A percentile compares a stretch with the other conserved stretches of the same genome.
phyloP scores from a whole-genome alignment of 805 yeast species.

The Wickerhamiella slavikovae region DNA sequence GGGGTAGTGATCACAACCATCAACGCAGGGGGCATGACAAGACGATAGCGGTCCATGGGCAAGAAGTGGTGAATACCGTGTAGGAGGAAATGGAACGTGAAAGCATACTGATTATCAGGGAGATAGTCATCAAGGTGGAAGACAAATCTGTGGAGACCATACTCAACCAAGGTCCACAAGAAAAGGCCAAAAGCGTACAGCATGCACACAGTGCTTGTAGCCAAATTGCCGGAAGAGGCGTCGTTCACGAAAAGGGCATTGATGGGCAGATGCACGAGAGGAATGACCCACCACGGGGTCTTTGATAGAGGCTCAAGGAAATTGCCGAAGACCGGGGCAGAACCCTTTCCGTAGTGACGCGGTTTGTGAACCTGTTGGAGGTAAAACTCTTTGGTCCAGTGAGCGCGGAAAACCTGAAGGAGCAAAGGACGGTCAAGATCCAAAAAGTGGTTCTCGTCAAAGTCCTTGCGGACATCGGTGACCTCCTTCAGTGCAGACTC shows the following conservation, averaged over 20 bases:
- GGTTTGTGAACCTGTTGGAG: constrained; percentile 95
- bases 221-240: constrained; percentile 35
- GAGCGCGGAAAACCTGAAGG: constrained; percentile 54
- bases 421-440: constrained; percentile 71
- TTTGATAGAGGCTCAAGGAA: constrained; percentile 77
- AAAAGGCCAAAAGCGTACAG: constrained; percentile 65
- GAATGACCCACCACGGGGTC: constrained; percentile 92
- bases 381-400: constrained; percentile 73
- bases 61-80: constrained; percentile 95
- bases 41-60: constrained; percentile 87
- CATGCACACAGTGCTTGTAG: constrained; percentile 24
- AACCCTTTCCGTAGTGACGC: constrained; percentile 91
- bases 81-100: constrained; percentile 67
- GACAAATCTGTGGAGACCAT: constrained; percentile 67
- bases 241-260: constrained; percentile 40
- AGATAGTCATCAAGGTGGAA: constrained; percentile 80
- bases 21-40: constrained; percentile 92
- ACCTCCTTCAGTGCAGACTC: constrained; percentile 30
- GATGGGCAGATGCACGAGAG: constrained; percentile 69
- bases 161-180: constrained; percentile 88
- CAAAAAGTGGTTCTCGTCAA: constrained; percentile 57
- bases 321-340: constrained; percentile 90
- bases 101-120: constrained; percentile 59
- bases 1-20: constrained; percentile 57
- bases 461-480: constrained; percentile 61